Percentiles rank a stretch among this genome's conserved stretches.
Conservation (phyloP, 1,284 basidiomycete species). For the Sparassis latifolia region DNA sequence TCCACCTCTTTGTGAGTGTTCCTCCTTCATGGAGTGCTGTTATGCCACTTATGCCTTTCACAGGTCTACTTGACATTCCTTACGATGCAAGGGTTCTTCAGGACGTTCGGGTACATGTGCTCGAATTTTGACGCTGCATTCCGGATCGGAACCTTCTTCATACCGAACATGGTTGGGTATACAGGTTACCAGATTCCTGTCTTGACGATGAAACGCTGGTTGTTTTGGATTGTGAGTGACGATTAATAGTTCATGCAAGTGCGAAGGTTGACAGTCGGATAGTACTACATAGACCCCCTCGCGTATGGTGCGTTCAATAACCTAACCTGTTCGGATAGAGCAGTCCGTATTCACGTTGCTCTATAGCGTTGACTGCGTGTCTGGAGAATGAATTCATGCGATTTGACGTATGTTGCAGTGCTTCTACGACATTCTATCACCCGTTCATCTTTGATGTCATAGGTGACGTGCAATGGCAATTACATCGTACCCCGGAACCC, state of each 20-base stretch:
- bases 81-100: conserved; percentile 70
- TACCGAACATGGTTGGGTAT: conserved; percentile 60
- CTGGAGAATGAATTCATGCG: conserved; percentile 85
- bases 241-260: neutral
- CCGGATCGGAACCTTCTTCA: conserved; percentile 53
- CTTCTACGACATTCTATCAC: neutral
- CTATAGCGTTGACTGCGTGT: conserved; percentile 60
- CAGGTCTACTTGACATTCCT: conserved; percentile 51
- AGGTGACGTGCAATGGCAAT: conserved; percentile 62
- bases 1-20: conserved; percentile 46
- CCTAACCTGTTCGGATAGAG: neutral
- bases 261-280: neutral
- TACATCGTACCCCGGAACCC: conserved; percentile 72
- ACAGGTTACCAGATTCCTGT: conserved; percentile 71
- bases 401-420: conserved; percentile 37
- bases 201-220: conserved; percentile 79
- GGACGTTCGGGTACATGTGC: conserved; percentile 61
- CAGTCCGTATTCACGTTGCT: neutral
- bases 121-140: conserved; percentile 61
- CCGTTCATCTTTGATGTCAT: neutral
- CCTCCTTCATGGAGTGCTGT: neutral
- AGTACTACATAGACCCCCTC: conserved; percentile 75
- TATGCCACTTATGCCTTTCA: no score
- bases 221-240: conserved; percentile 73
- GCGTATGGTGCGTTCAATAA: conserved; percentile 52